Evolutionary conservation across 106 monocot genomes (phyloP).

Genomic region (Dioscorea dumetorum): DNA sequence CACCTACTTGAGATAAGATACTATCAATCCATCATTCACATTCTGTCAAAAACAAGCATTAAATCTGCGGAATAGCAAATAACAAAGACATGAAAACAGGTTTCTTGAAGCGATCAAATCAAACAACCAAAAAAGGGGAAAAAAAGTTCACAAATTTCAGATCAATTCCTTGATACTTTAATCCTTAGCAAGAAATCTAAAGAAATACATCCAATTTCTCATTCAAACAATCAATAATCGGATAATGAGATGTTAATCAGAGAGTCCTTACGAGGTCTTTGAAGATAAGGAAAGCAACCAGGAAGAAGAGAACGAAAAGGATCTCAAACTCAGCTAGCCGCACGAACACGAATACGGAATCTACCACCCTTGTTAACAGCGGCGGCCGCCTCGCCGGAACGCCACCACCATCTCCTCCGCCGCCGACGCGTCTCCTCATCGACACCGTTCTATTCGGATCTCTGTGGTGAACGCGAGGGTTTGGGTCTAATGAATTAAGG

Average conservation of each 20-base stretch:
- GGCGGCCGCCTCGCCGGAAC: constrained; percentile 17
- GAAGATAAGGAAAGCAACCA: constrained; percentile 80
- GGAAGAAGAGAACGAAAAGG: constrained; percentile 86
- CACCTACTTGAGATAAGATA: no score
- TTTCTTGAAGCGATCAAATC: no score
- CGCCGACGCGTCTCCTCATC: constrained; percentile 20
- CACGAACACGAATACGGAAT: constrained; percentile 59
- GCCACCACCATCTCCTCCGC: constrained; percentile 11
- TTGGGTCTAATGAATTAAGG: no score
- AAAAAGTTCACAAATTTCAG: not conserved
- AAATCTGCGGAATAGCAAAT: no score
- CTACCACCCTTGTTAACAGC: constrained; percentile 54
- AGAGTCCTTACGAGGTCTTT: constrained; percentile 73
- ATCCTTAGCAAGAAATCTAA: not conserved
- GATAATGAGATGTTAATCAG: not conserved
- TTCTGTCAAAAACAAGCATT: no score
- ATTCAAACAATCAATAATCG: not conserved
- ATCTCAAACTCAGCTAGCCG: constrained; percentile 94
- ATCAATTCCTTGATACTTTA: no score
- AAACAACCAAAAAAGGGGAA: no score
- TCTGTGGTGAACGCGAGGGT: not conserved
- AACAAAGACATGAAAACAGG: no score
- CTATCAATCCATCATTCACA: no score
- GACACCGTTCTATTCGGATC: not conserved
- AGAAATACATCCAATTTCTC: not conserved